Evolutionary conservation across 2,329 filamentous ascomycete genomes (phyloP).

Genomic region (Stromatinia cepivora): DNA sequence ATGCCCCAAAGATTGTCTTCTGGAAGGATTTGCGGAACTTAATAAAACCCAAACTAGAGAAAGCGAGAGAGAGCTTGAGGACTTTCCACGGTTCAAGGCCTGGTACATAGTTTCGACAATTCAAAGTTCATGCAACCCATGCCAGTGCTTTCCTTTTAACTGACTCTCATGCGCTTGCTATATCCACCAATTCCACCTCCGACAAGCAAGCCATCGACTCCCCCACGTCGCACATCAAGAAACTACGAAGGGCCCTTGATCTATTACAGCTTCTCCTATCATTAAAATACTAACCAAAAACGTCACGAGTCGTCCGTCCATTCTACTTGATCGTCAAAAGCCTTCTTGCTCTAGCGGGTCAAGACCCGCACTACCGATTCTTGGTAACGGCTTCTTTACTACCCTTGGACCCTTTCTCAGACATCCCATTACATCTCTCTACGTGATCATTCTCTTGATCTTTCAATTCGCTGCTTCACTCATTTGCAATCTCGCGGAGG

Average conservation of each 20-base stretch:
- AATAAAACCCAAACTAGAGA: constrained; percentile 23
- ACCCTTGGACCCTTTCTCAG: constrained; percentile 27
- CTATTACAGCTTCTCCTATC: constrained; percentile 22
- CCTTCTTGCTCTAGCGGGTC: constrained; percentile 25
- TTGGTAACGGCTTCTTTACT: constrained; percentile 31
- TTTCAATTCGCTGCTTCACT: constrained; percentile 27
- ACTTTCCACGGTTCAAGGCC: constrained; percentile 22
- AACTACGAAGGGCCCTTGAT: constrained; percentile 10
- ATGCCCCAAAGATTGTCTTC: constrained; percentile 29
- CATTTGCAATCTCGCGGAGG: constrained; percentile 28
- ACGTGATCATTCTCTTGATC: constrained; percentile 26
- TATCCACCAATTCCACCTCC: constrained; percentile 27
- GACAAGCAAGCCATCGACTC: constrained; percentile 26
- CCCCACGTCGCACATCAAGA: constrained; percentile 21
- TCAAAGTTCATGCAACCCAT: constrained; percentile 33
- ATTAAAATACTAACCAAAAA: constrained; percentile 20
- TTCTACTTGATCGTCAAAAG: constrained; percentile 22
- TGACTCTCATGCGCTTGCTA: constrained; percentile 29
- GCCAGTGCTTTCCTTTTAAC: constrained; percentile 27
- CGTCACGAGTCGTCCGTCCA: constrained; percentile 20
- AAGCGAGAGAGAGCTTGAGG: constrained; percentile 10
- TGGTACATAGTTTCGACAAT: constrained; percentile 21
- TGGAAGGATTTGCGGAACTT: constrained; percentile 26
- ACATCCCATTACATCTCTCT: constrained; percentile 30
- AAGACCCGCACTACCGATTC: constrained; percentile 38